Evolutionary conservation across 306 rosid genomes (phyloP).

Genomic region (Begonia masoniana): DNA sequence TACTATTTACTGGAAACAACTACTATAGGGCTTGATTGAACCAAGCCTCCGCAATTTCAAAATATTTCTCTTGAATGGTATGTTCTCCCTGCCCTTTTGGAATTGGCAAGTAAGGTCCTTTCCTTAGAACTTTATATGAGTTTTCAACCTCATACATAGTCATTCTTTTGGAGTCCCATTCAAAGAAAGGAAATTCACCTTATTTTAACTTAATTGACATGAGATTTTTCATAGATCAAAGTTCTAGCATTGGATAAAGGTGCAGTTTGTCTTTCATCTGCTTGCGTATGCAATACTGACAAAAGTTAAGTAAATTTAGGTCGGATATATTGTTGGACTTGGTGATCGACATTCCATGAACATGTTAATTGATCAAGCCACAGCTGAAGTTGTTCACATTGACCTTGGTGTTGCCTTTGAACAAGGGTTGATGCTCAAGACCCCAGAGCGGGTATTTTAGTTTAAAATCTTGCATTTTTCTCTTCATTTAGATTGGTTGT

Average conservation of each 20-base stretch:
- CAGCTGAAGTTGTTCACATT: constrained; percentile 93
- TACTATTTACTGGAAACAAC: background rate
- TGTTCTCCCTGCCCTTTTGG: background rate
- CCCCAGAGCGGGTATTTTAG: constrained; percentile 77
- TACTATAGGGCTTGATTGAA: background rate
- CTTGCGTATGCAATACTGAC: background rate
- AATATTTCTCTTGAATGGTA: background rate
- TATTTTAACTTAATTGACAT: no score
- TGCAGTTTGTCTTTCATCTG: no score
- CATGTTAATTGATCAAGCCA: constrained; percentile 77
- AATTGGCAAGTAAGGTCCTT: no score
- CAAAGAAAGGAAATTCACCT: no score
- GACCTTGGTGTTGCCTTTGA: constrained; percentile 99
- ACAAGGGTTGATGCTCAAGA: constrained; percentile 97
- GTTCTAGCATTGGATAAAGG: background rate
- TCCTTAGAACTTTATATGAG: no score
- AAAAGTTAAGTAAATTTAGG: constrained; percentile 29
- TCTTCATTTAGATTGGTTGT: background rate
- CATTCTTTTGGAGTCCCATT: no score
- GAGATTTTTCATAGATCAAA: no score
- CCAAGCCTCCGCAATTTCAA: background rate
- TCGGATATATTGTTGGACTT: constrained; percentile 86
- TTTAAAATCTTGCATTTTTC: constrained; percentile 6
- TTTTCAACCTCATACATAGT: no score
- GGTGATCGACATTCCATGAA: constrained; percentile 94